Base-by-base conservation (phyloP, 768 basidiomycete genomes). In the Infundibulicybe gibba region DNA sequence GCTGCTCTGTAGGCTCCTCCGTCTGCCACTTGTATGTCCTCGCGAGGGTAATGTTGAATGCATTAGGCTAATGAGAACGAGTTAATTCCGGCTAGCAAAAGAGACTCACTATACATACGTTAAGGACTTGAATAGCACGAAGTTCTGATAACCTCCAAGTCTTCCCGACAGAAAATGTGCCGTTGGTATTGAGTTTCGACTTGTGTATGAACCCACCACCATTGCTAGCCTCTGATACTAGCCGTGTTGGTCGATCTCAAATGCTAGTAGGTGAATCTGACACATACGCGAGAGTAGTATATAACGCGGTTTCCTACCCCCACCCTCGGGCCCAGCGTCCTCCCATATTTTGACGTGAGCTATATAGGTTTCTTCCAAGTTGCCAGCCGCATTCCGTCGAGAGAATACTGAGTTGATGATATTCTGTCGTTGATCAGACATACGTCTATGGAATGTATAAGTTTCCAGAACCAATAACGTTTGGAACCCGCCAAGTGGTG, bases 121-220 rank as follows among this genome's bases (percentile, higher is more conserved):
- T 77, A 32, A 78, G 49, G 40, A 95, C 85, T 53, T 94, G 85
- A 39, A 99, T 61, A 33, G 70, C 81, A 51, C 88, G 79, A 55
- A 98, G 74, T 64, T 97, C 94, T 35, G 80, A 63, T 41, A 98
- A 67, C 49, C 72, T 77, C 97, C 97, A 99, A 1, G 95, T 92
- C 72, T 99, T 99, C 5, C 97, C 97, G 41, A 98, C 91, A 6
- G 93, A 97, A 66, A 95, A 98, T 0, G 91, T 80, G 31, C 90
- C 87, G 60, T 97, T 98, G 37, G 86, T 84, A 62, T 99, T 98
- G 53, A 91, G 71, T 69, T 98, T 98, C 1, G 94, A 93, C 68
- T 99, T 99, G 78, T 99, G 94, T 15, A 99, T 79, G 62, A 84
- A 81, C 1, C 85, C 85, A 40, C 72, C 66, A 19, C 83, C 81